Conservation (phyloP, 768 basidiomycete genomes). For the Tylopilus cervinicoccineus region DNA sequence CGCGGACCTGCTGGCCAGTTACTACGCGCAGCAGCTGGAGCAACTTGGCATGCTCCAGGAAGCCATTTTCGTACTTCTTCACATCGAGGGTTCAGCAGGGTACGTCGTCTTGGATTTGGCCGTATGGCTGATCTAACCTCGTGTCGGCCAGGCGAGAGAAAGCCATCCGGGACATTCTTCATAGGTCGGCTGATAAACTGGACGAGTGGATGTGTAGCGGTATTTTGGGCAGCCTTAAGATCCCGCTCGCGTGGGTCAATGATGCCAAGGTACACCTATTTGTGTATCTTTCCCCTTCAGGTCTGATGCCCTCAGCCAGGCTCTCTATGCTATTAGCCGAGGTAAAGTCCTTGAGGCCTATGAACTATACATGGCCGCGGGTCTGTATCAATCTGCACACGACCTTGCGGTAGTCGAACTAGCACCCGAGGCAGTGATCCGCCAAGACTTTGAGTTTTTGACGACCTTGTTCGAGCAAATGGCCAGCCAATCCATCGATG, state of each 20-base stretch:
- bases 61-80: slow-evolving; percentile 84
- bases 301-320: slow-evolving; percentile 41
- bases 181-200: slow-evolving; percentile 59
- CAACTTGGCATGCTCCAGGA: slow-evolving; percentile 75
- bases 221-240: slow-evolving; percentile 68
- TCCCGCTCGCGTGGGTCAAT: slow-evolving; percentile 85
- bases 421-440: slow-evolving; percentile 80
- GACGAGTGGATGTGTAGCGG: slow-evolving; percentile 75
- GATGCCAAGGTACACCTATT: slow-evolving; percentile 68
- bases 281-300: background rate
- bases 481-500: slow-evolving; percentile 50
- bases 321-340: slow-evolving; percentile 55
- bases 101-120: slow-evolving; percentile 34
- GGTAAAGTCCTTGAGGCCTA: slow-evolving; percentile 72
- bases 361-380: slow-evolving; percentile 68
- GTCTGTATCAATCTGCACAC: slow-evolving; percentile 71
- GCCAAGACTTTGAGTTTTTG: slow-evolving; percentile 52
- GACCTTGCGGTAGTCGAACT: slow-evolving; percentile 81
- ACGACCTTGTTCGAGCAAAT: slow-evolving; percentile 67
- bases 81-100: slow-evolving; percentile 80
- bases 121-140: slow-evolving; percentile 5
- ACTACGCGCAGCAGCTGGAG: slow-evolving; percentile 88
- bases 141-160: slow-evolving; percentile 64
- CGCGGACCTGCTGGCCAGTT: slow-evolving; percentile 78
- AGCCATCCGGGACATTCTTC: slow-evolving; percentile 77